phyloP scores from a whole-genome alignment of 345 rosid genomes.

The Clausena lansium region DNA sequence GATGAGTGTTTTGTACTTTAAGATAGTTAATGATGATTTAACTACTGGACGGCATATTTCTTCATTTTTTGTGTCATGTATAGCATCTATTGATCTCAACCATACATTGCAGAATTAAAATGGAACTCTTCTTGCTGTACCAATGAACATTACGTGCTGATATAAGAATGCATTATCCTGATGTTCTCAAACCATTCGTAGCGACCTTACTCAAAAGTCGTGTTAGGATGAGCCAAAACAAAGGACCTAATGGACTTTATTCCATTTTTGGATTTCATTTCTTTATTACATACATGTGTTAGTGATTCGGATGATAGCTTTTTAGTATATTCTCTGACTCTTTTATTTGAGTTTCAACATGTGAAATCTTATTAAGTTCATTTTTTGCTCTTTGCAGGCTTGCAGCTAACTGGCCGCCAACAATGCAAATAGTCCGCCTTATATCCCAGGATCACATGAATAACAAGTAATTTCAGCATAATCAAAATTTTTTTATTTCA shows the following conservation, averaged over 20 bases:
- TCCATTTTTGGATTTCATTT: background rate
- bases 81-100: background rate
- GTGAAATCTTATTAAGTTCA: slow-evolving; percentile 1
- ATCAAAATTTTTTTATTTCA: slow-evolving; percentile 13
- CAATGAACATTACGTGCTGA: background rate
- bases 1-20: background rate
- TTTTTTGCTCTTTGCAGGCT: slow-evolving; percentile 56
- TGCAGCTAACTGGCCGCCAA: slow-evolving; percentile 93
- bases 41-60: background rate
- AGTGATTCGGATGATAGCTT: background rate
- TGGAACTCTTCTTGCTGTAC: background rate
- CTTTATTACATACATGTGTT: background rate
- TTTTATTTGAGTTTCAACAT: slow-evolving; percentile 3
- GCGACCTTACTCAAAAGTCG: background rate
- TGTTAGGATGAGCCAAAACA: background rate
- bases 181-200: background rate
- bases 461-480: slow-evolving; percentile 62
- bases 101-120: no score
- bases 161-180: background rate
- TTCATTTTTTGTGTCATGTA: background rate
- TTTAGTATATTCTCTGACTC: background rate
- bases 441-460: slow-evolving; percentile 98
- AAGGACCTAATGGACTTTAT: background rate
- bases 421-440: slow-evolving; percentile 95
- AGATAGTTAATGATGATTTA: background rate